phyloP scores from a whole-genome alignment of 225 moss, liverwort and hornwort genomes.

The Pseudoscleropodium purum region DNA sequence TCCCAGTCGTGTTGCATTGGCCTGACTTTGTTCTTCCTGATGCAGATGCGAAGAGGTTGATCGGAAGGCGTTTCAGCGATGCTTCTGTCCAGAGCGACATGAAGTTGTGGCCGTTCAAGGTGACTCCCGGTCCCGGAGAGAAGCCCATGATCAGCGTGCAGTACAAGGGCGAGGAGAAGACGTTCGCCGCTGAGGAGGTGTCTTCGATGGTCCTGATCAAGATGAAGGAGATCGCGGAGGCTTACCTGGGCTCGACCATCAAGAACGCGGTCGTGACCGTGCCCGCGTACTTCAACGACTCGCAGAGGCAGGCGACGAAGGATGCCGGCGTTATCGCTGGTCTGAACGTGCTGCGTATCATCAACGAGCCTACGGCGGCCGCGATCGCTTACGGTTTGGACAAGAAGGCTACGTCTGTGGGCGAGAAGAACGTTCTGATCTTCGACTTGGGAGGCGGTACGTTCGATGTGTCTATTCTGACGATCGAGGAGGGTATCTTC shows the following conservation, averaged over 20 bases:
- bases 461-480: constrained; percentile 26
- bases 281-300: constrained; percentile 33
- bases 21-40: background rate
- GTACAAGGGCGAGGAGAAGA: constrained; percentile 32
- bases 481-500: constrained; percentile 24
- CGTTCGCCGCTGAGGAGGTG: constrained; percentile 19
- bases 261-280: constrained; percentile 14
- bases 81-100: constrained; percentile 9
- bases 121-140: constrained; percentile 2
- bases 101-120: constrained; percentile 18
- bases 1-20: accelerated
- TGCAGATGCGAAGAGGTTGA: constrained; percentile 6
- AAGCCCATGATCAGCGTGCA: constrained; percentile 36
- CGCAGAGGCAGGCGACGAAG: constrained; percentile 25
- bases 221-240: constrained; percentile 18
- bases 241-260: constrained; percentile 7
- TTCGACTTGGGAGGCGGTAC: constrained; percentile 36
- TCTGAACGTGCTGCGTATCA: constrained; percentile 8
- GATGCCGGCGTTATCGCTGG: constrained; percentile 1
- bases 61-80: constrained; percentile 2
- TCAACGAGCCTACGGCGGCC: constrained; percentile 32
- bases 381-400: constrained; percentile 35
- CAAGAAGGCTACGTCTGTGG: constrained; percentile 20
- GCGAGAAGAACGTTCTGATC: constrained; percentile 35
- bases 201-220: constrained; percentile 14